Base-by-base conservation (phyloP, 352 stramenopile genomes). In the Globisporangium echinulatum region DNA sequence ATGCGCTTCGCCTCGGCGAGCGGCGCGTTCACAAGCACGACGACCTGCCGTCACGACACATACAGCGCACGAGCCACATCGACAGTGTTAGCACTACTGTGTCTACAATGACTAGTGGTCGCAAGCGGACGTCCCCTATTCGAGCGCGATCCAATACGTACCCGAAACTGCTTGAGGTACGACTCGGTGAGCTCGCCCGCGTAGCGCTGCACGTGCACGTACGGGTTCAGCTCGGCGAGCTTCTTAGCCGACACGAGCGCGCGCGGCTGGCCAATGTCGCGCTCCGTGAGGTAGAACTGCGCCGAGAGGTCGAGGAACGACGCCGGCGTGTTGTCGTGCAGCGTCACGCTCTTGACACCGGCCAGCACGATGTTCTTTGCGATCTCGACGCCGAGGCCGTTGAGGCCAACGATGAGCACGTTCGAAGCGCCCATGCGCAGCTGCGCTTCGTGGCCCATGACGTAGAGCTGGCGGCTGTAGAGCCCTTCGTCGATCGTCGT, bases 371-470 rank as follows among this genome's bases (percentile, higher is more conserved):
- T 95, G 73, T 99, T 99, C 79, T 99, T 99, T 44, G 96, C 97
- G 39, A 99, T 90, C 74, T 99, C 97, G 10, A 98, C 94, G 44
- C 96, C 97, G 6, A 99, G 77, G 0, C 97, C 97, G 50, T 97
- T 96, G 36, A 97, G 71, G 1, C 97, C 97, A 56, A 98, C 70
- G 63, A 99, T 79, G 42, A 99, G 83, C 37, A 98, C 97, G 54
- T 96, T 96, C 14, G 90, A 91, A 17, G 78, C 74, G 63, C 96
- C 95, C 97, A 99, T 99, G 49, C 94, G 88, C 61, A 91, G 77
- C 81, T 99, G 97, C 13, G 97, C 97, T 66, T 99, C 97, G 70
- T 98, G 97, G 25, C 98, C 98, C 93, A 99, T 99, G 25, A 99
- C 98, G 67, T 99, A 99, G 9, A 99, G 85, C 83, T 99, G 97